Percentiles rank a stretch among this genome's conserved stretches.
phyloP scores from a whole-genome alignment of 768 basidiomycete genomes.

The Pilatotrama ljubarskyi region DNA sequence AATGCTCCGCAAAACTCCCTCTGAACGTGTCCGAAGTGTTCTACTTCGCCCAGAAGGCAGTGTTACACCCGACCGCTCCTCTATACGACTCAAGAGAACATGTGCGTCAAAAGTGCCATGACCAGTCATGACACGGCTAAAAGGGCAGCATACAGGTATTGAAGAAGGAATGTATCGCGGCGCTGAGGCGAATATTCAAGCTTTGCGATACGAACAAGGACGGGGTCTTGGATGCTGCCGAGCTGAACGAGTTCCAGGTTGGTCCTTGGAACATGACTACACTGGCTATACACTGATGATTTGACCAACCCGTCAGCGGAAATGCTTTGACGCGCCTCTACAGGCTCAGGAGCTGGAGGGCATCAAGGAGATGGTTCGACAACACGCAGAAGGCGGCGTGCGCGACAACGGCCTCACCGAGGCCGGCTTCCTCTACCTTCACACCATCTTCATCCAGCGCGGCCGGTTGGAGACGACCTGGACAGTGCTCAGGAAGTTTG shows the following conservation, averaged over 20 bases:
- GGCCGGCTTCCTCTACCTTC: conserved; percentile 89
- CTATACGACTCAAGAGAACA: conserved; percentile 96
- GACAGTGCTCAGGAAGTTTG: conserved; percentile 93
- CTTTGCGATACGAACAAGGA: conserved; percentile 95
- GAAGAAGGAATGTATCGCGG: conserved; percentile 88
- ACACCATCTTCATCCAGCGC: conserved; percentile 95
- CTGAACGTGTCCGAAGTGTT: conserved; percentile 96
- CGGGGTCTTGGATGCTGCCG: conserved; percentile 82
- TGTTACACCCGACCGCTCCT: conserved; percentile 94
- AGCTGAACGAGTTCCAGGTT: conserved; percentile 97
- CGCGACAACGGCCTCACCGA: conserved; percentile 84
- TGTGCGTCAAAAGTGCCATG: conserved; percentile 44
- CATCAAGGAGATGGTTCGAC: conserved; percentile 89
- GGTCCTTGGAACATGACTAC: conserved; percentile 17
- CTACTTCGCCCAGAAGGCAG: conserved; percentile 98
- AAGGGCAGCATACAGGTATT: conserved; percentile 57
- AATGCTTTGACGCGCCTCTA: conserved; percentile 93
- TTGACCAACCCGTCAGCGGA: conserved; percentile 53
- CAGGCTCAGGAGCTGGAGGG: conserved; percentile 94
- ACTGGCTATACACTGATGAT: too few species aligned
- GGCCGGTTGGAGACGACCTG: conserved; percentile 97
- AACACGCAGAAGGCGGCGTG: conserved; percentile 74
- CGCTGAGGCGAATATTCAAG: conserved; percentile 92
- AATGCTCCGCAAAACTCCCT: conserved; percentile 90
- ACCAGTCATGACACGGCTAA: not conserved